A percentile compares a stretch with the other conserved stretches of the same genome.
Conservation (phyloP, 2,329 filamentous ascomycete genomes). For the Verticillium nubilum region DNA sequence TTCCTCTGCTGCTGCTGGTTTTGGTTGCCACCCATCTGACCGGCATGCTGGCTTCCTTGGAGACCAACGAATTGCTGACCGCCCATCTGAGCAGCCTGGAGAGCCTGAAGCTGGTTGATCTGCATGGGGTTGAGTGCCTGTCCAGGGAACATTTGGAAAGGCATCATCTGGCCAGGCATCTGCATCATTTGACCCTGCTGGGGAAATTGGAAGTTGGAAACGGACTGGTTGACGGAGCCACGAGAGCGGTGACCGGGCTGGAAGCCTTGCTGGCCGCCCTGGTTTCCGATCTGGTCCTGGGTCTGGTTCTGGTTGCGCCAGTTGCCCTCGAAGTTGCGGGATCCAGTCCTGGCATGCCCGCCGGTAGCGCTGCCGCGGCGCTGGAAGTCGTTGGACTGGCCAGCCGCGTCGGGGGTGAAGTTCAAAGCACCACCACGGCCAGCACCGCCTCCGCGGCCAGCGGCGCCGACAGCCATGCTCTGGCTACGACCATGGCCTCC, state of each 20-base stretch:
- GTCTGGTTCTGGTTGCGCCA: slow-evolving; percentile 77
- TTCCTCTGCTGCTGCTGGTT: slow-evolving; percentile 87
- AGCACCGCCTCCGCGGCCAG: slow-evolving; percentile 52
- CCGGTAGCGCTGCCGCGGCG: slow-evolving; percentile 50
- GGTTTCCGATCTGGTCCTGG: slow-evolving; percentile 48
- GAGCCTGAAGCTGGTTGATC: slow-evolving; percentile 82
- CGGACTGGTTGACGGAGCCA: slow-evolving; percentile 79
- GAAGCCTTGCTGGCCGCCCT: slow-evolving; percentile 61
- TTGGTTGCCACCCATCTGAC: slow-evolving; percentile 55
- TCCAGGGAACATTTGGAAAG: slow-evolving; percentile 76
- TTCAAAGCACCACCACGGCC: slow-evolving; percentile 56
- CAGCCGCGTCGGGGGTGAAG: slow-evolving; percentile 48
- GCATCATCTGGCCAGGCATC: slow-evolving; percentile 79
- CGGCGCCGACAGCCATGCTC: slow-evolving; percentile 76
- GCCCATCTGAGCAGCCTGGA: slow-evolving; percentile 82
- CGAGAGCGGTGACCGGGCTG: slow-evolving; percentile 88
- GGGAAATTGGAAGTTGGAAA: slow-evolving; percentile 84
- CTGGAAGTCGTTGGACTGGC: slow-evolving; percentile 55
- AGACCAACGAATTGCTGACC: slow-evolving; percentile 68
- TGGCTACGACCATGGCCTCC: slow-evolving; percentile 73
- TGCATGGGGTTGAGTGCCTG: slow-evolving; percentile 86
- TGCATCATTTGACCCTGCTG: slow-evolving; percentile 84
- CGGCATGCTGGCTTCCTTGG: slow-evolving; percentile 65
- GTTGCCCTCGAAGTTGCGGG: slow-evolving; percentile 95
- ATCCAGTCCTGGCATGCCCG: slow-evolving; percentile 76